Percentiles rank a stretch among this genome's conserved stretches.
These are phyloP conservation scores for Canna indica DNA, from an alignment of 176 grass and related monocot genomes.

Conservation along the genomic window DNA sequence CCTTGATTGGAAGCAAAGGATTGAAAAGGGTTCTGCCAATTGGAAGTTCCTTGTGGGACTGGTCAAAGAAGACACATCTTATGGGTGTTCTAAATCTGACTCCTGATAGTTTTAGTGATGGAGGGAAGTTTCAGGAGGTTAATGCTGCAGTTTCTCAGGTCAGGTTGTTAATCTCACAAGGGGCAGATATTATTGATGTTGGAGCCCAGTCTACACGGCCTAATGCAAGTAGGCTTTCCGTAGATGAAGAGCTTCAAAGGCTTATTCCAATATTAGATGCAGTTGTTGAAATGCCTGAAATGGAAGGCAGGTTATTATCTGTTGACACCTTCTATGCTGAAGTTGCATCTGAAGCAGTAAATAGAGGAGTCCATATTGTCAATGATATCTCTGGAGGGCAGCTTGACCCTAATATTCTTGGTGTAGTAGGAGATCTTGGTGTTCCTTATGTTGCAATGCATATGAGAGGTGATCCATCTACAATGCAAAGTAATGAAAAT, in stretches of 20 bases:
- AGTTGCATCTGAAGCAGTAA: slow-evolving; percentile 69
- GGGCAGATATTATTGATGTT: slow-evolving; percentile 85
- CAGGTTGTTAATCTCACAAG: slow-evolving; percentile 58
- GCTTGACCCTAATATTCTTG: slow-evolving; percentile 62
- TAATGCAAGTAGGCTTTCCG: slow-evolving; percentile 54
- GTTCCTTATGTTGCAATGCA: slow-evolving; percentile 87
- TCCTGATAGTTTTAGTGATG: slow-evolving; percentile 85
- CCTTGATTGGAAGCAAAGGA: slow-evolving; percentile 50
- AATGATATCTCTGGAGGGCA: slow-evolving; percentile 75
- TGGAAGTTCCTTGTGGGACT: slow-evolving; percentile 44
- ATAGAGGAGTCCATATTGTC: slow-evolving; percentile 64
- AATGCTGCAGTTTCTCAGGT: slow-evolving; percentile 46
- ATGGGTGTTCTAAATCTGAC: slow-evolving; percentile 92
- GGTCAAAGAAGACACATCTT: slow-evolving; percentile 51
- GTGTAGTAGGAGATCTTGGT: slow-evolving; percentile 51
- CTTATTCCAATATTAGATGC: slow-evolving; percentile 63
- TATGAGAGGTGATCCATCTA: slow-evolving; percentile 71
- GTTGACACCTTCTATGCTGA: slow-evolving; percentile 78
- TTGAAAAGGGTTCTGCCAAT: slow-evolving; percentile 63
- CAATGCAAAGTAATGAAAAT: slow-evolving; percentile 76
- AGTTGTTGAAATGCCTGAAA: slow-evolving; percentile 45
- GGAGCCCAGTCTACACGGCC: slow-evolving; percentile 90
- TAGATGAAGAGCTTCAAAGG: slow-evolving; percentile 61
- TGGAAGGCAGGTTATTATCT: slow-evolving; percentile 61
- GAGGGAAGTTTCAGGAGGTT: slow-evolving; percentile 62